Percentiles rank a stretch among this genome's conserved stretches.
These are phyloP conservation scores for Pelagophyceae sp. DNA, from an alignment of 352 stramenopile species.

Conservation along the genomic window DNA sequence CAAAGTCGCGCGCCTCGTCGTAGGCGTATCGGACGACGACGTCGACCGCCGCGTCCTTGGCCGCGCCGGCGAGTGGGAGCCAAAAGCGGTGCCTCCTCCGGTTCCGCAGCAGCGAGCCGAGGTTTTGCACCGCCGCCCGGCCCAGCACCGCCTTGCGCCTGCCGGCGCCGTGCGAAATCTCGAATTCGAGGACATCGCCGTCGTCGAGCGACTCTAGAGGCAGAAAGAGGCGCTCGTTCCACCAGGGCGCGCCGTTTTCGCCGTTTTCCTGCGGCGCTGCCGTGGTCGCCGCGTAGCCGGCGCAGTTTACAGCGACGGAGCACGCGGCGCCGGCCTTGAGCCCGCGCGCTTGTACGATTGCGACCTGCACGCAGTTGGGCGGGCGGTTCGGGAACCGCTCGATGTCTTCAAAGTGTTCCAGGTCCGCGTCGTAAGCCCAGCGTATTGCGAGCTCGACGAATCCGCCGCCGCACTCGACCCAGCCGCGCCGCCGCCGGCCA, in stretches of 20 bases:
- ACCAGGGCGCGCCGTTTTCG: background rate
- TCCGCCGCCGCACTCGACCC: background rate
- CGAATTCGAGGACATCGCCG: background rate
- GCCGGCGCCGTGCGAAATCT: background rate
- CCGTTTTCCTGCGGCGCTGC: background rate
- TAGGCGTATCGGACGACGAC: background rate
- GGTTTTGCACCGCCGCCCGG: background rate
- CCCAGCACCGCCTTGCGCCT: background rate
- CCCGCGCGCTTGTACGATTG: background rate
- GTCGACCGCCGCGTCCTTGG: background rate
- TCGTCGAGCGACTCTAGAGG: background rate
- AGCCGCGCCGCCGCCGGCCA: background rate
- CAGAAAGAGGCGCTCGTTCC: background rate
- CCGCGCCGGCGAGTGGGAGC: background rate
- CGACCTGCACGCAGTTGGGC: background rate
- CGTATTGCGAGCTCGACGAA: background rate
- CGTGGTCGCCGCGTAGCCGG: background rate
- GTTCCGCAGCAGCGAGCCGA: background rate
- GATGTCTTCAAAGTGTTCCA: background rate
- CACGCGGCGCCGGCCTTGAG: background rate
- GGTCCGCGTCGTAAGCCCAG: background rate
- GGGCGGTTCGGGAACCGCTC: background rate
- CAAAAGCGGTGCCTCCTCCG: background rate
- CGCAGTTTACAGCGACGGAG: background rate
- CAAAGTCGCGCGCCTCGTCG: slow-evolving; percentile 1